phyloP scores from a whole-genome alignment of 805 yeast genomes.

The Isabelozyma heimii region DNA sequence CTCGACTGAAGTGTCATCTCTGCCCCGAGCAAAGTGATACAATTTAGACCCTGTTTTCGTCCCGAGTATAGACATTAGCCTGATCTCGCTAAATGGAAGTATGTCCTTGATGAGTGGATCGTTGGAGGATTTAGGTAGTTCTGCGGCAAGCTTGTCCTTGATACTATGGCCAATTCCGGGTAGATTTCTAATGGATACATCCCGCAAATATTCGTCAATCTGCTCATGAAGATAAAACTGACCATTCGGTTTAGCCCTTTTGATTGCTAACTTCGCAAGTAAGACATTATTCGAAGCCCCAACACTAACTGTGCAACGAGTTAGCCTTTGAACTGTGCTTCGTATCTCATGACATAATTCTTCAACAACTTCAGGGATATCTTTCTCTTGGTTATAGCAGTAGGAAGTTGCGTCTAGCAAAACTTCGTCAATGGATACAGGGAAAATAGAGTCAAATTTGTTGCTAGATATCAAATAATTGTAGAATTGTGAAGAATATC shows the following conservation, averaged over 20 bases:
- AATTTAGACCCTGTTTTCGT: slow-evolving; percentile 66
- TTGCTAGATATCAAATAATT: slow-evolving; percentile 47
- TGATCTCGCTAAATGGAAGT: slow-evolving; percentile 23
- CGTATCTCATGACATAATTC: slow-evolving; percentile 36
- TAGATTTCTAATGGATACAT: slow-evolving; percentile 35
- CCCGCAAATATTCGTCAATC: slow-evolving; percentile 31
- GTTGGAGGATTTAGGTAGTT: neutral
- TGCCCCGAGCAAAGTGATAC: slow-evolving; percentile 59
- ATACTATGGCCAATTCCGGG: slow-evolving; percentile 67
- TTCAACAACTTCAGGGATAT: slow-evolving; percentile 8
- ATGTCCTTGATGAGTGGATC: slow-evolving; percentile 39
- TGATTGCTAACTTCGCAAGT: slow-evolving; percentile 71
- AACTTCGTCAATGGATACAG: slow-evolving; percentile 92
- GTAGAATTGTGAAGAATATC: slow-evolving; percentile 63
- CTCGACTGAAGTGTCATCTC: slow-evolving; percentile 60
- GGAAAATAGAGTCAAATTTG: slow-evolving; percentile 53
- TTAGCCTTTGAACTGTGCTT: slow-evolving; percentile 35
- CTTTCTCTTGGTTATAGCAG: slow-evolving; percentile 9
- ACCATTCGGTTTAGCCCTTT: slow-evolving; percentile 81
- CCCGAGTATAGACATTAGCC: slow-evolving; percentile 56
- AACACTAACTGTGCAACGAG: slow-evolving; percentile 70
- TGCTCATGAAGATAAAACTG: slow-evolving; percentile 34
- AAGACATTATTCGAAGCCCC: slow-evolving; percentile 77
- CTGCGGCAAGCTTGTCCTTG: slow-evolving; percentile 38
- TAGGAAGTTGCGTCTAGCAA: slow-evolving; percentile 58